A percentile compares a stretch with the other conserved stretches of the same genome.
phyloP scores from a whole-genome alignment of 2,329 filamentous ascomycete genomes.

The Colletotrichum liaoningense region DNA sequence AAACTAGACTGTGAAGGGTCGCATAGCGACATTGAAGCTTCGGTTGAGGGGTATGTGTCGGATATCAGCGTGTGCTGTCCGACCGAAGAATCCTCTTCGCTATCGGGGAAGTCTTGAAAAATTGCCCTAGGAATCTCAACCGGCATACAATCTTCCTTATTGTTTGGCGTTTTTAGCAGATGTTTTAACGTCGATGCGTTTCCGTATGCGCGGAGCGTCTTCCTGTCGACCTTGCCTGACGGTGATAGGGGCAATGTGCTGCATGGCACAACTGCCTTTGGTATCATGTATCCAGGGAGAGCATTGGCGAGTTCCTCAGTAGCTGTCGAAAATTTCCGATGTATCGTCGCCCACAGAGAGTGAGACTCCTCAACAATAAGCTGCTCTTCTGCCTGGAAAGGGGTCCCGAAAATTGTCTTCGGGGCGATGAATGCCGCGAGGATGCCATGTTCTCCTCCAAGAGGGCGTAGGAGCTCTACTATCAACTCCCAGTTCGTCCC shows the following conservation, averaged over 20 bases:
- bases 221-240: slow-evolving; percentile 29
- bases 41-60: neutral
- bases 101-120: neutral
- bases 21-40: neutral
- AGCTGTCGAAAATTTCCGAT: neutral
- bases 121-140: neutral
- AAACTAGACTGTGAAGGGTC: neutral
- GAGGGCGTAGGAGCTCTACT: slow-evolving; percentile 6
- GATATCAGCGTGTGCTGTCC: slow-evolving; percentile 1
- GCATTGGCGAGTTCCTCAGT: neutral
- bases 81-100: neutral
- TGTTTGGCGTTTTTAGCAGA: neutral
- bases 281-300: slow-evolving; percentile 33
- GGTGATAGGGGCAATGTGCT: neutral
- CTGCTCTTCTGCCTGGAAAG: no score
- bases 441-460: neutral
- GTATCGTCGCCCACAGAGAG: neutral
- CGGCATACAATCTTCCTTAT: neutral
- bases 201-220: slow-evolving; percentile 2
- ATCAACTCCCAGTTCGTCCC: neutral
- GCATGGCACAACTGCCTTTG: slow-evolving; percentile 10
- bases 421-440: slow-evolving; percentile 6
- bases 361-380: neutral
- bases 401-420: fast-evolving
- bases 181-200: neutral